These are phyloP conservation scores for Gomphus bonarii DNA, from an alignment of 1,284 basidiomycete genomes.

Conservation along the genomic window DNA sequence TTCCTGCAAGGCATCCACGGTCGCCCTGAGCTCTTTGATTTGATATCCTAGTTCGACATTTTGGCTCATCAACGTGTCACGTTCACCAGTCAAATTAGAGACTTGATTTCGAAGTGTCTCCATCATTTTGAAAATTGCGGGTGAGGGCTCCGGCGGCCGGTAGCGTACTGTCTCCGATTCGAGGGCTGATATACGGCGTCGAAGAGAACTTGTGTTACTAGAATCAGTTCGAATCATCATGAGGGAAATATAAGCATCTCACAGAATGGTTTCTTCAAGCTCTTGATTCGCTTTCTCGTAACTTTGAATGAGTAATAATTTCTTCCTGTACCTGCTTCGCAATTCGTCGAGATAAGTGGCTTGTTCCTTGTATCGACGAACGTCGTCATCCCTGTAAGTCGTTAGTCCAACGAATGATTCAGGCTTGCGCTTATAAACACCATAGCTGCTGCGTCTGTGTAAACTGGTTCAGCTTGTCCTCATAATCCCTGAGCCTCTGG, in stretches of 20 bases:
- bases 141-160: constrained; percentile 24
- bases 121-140: not conserved
- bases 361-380: constrained; percentile 55
- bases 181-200: constrained; percentile 46
- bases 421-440: constrained; percentile 25
- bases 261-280: constrained; percentile 48
- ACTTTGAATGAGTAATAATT: constrained; percentile 50
- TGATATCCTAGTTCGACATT: constrained; percentile 51
- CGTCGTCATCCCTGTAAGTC: constrained; percentile 54
- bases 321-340: constrained; percentile 47
- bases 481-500: constrained; percentile 61
- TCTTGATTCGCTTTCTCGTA: constrained; percentile 39
- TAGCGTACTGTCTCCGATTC: constrained; percentile 26
- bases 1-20: constrained; percentile 35
- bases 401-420: not conserved
- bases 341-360: constrained; percentile 46
- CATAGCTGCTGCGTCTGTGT: constrained; percentile 60
- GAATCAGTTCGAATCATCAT: not conserved
- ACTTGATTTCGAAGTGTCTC: constrained; percentile 27
- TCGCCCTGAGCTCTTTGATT: constrained; percentile 59
- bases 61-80: constrained; percentile 42
- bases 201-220: constrained; percentile 31
- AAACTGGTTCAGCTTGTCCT: constrained; percentile 61
- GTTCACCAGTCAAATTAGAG: constrained; percentile 33
- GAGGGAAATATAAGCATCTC: constrained; percentile 16